Evolutionary conservation across 306 rosid species (phyloP).

Genomic region (Inga laurina): DNA sequence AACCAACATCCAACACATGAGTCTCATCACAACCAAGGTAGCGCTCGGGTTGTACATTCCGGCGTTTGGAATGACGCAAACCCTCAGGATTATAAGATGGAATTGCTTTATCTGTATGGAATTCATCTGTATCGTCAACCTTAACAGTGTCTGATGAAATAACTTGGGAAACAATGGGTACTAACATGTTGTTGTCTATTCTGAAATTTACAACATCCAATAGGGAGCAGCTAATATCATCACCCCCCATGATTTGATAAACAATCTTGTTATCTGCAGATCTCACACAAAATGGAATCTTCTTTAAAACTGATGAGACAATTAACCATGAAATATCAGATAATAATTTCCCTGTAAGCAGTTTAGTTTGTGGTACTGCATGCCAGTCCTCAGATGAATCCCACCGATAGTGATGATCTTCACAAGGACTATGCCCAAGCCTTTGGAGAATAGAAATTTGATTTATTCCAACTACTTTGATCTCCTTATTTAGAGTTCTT

Average conservation of each 20-base stretch:
- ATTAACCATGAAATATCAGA: conserved; percentile 80
- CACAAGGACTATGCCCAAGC: conserved; percentile 51
- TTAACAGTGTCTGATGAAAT: conserved; percentile 31
- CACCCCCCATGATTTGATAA: conserved; percentile 60
- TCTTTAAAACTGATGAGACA: conserved; percentile 60
- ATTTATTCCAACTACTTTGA: conserved; percentile 51
- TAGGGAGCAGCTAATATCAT: conserved; percentile 24
- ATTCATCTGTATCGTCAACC: conserved; percentile 31
- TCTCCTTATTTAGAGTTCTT: conserved; percentile 66
- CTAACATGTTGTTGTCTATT: conserved; percentile 46
- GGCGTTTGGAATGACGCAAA: conserved; percentile 90
- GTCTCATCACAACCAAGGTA: conserved; percentile 68
- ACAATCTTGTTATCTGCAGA: conserved; percentile 65
- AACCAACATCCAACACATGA: conserved; percentile 67
- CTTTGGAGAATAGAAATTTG: conserved; percentile 71
- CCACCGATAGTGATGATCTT: conserved; percentile 72
- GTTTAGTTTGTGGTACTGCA: conserved; percentile 59
- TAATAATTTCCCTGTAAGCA: conserved; percentile 70
- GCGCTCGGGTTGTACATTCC: conserved; percentile 82
- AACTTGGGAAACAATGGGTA: conserved; percentile 57
- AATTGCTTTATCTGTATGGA: conserved; percentile 31
- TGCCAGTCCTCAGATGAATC: conserved; percentile 66
- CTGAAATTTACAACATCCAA: conserved; percentile 54
- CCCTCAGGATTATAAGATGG: conserved; percentile 44
- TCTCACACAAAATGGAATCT: conserved; percentile 60